Evolutionary conservation across 1,284 basidiomycete species (phyloP), one percentile per base, ranked within the genome.

Genomic region (Vanrija sp.): DNA sequence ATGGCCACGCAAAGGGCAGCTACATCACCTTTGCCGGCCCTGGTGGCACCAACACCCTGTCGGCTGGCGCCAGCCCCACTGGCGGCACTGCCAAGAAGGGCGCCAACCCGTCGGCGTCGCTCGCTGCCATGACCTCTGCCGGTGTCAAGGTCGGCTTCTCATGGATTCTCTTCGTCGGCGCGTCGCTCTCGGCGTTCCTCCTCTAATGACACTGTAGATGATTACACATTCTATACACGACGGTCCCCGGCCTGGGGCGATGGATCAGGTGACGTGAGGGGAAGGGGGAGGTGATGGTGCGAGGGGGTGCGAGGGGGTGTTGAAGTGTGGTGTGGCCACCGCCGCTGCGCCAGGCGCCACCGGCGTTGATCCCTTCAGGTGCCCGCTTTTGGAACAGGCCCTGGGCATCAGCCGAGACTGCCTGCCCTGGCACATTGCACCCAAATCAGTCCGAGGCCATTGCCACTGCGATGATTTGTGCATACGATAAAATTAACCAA

Each of bases 71-170:
- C 20, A 15, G 22, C 12, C 51, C 51, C 9, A 52, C 44, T 24
- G 36, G 27, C 25, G 27, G 46, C 15, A 48, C 23, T 15, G 36
- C 36, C 9, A 3, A 8, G 15, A 22, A 56, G 51, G 45, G 38
- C 55, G 54, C 57, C 45, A 53, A 50, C 41, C 53, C 50, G n/a
- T 53, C 53, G 18, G 50, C 39, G 38, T 54, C 56, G 45, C 53
- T 43, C 23, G 31, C 23, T 14, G 49, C 12, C 12, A 31, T 31
- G 31, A 31, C 31, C 9, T 31, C 31, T 12, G 31, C 31, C 2
- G 31, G 31, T 14, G 12, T 12, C 31, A 31, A 31, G 31, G 31
- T 14, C 12, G 4, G 12, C 4, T 31, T 14, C 31, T 12, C 31
- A 14, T 31, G 31, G 31, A 1, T 31, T 14, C 2, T 14, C 31